phyloP scores from a whole-genome alignment of 805 yeast species.

The Ascoidea rubescens region DNA sequence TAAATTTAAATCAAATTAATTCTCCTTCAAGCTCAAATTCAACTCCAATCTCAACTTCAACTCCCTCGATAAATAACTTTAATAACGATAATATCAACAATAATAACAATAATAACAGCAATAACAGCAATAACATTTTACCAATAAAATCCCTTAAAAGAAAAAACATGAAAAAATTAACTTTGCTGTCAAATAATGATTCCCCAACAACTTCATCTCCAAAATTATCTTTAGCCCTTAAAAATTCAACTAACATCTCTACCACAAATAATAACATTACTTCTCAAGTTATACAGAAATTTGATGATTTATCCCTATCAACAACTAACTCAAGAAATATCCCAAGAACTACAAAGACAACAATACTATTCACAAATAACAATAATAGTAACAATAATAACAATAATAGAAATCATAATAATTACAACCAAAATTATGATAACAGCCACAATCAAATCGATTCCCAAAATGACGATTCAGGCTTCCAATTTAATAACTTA shows the following conservation, averaged over 20 bases:
- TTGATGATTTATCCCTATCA: background rate
- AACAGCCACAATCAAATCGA: background rate
- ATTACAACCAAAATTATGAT: background rate
- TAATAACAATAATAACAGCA: too few species aligned
- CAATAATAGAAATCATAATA: too few species aligned
- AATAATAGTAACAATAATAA: too few species aligned
- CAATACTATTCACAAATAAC: background rate
- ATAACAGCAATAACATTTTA: too few species aligned
- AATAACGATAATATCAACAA: too few species aligned
- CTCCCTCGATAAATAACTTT: too few species aligned
- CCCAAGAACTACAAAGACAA: background rate
- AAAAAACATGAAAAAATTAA: background rate
- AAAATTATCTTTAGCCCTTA: too few species aligned
- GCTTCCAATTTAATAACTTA: conserved; percentile 20
- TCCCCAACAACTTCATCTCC: background rate
- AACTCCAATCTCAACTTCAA: too few species aligned
- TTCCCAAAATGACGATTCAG: background rate
- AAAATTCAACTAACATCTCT: background rate
- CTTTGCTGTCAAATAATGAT: background rate
- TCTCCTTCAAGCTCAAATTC: too few species aligned
- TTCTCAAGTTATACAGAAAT: background rate
- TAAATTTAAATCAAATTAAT: too few species aligned
- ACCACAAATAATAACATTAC: background rate
- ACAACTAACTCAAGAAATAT: background rate
- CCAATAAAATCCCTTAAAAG: background rate